phyloP scores from a whole-genome alignment of 176 grass and related monocot species.

The Saccharum spontaneum region DNA sequence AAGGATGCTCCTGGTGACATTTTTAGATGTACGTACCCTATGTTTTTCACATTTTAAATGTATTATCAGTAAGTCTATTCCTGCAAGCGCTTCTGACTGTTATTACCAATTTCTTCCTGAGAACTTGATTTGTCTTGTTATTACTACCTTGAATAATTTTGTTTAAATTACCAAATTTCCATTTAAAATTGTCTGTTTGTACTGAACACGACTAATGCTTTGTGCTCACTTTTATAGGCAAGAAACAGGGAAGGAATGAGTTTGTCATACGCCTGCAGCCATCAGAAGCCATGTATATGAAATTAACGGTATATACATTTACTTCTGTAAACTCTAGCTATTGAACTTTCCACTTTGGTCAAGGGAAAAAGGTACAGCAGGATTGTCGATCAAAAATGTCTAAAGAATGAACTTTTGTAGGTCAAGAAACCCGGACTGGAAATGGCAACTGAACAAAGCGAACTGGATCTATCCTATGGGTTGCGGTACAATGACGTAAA shows the following conservation, averaged over 20 bases:
- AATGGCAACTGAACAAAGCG: conserved; percentile 96
- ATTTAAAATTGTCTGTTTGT: not conserved
- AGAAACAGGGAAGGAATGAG: conserved; percentile 97
- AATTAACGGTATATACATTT: conserved; percentile 75
- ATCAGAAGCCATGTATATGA: conserved; percentile 99
- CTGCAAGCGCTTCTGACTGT: not conserved
- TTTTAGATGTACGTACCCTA: conserved; percentile 71
- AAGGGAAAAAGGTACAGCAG: not conserved
- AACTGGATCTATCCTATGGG: conserved; percentile 95
- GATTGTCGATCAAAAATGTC: not conserved
- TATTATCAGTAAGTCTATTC: not conserved
- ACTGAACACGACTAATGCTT: not conserved
- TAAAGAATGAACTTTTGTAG: conserved; percentile 41
- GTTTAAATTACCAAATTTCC: not conserved
- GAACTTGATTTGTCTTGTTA: conserved; percentile 16
- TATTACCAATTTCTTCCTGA: not conserved
- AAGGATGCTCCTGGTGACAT: conserved; percentile 98
- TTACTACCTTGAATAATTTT: not conserved
- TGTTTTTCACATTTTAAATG: not conserved
- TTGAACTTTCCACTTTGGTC: not conserved
- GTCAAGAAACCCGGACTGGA: conserved; percentile 97
- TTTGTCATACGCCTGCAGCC: conserved; percentile 96
- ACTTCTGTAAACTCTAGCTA: not conserved
- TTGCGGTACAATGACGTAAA: conserved; percentile 73
- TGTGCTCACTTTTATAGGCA: conserved; percentile 51